Evolutionary conservation across 768 basidiomycete genomes (phyloP).

Genomic region (Collybia mongolica): DNA sequence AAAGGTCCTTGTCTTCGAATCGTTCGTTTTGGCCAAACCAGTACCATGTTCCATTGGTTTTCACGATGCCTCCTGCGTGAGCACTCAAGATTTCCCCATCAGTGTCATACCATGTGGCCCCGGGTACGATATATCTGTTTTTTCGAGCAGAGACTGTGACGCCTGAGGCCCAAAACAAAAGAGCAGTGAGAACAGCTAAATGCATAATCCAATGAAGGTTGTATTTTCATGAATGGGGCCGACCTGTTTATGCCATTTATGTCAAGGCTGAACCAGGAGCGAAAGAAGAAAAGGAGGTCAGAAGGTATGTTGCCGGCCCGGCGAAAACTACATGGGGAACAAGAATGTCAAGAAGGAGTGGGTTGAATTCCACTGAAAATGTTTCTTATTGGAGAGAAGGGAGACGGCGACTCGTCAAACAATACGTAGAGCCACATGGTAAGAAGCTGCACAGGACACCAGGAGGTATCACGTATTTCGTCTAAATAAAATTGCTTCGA

Average conservation of each 20-base stretch:
- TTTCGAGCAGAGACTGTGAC: constrained; percentile 6
- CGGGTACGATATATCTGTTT: constrained; percentile 25
- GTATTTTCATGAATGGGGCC: neutral
- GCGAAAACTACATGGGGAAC: neutral
- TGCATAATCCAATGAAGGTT: neutral
- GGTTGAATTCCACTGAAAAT: neutral
- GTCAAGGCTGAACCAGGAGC: no score
- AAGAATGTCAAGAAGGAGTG: neutral
- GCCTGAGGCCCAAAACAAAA: neutral
- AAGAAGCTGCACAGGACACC: no score
- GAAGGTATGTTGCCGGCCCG: no score
- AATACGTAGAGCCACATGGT: no score
- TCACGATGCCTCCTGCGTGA: constrained; percentile 23
- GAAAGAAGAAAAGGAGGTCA: no score
- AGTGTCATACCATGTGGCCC: constrained; percentile 27
- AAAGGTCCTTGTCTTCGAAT: constrained; percentile 18
- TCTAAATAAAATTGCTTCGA: no score
- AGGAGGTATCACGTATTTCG: no score
- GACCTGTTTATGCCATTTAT: neutral
- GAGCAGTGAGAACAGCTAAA: neutral
- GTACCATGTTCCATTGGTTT: constrained; percentile 23
- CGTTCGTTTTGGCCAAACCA: constrained; percentile 28
- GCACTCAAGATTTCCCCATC: constrained; percentile 22
- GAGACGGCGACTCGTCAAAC: neutral
- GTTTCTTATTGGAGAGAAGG: neutral